Evolutionary conservation across 2,329 filamentous ascomycete species (phyloP), one percentile per base, ranked within the genome.

Genomic region (Cryphonectria japonica): DNA sequence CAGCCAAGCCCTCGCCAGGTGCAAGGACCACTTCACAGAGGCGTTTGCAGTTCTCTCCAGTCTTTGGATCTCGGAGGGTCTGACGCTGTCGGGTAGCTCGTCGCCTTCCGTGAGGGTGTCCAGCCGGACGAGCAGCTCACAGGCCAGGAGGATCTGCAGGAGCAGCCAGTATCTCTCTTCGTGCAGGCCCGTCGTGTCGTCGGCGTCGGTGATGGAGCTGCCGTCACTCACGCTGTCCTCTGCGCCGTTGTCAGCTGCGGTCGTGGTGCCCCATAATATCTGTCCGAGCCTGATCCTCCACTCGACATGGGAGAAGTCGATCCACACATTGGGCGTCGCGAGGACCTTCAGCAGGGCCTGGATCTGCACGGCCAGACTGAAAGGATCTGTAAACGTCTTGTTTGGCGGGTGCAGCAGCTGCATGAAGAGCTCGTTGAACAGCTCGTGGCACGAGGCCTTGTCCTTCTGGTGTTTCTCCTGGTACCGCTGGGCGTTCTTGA

Each of bases 201-300:
- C 82, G 29, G 82, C 83, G 71, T 88, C 85, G 65, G 83, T 82
- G 63, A 86, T 83, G 14, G 83, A 82, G n/a, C 85, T 82, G 32
- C 84, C 84, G 71, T 88, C 87, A 60, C 85, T 84, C n/a, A 85
- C 74, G 63, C 85, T 83, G 73, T 88, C 86, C 59, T 86, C 85
- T 62, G 85, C 85, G 63, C 85, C 83, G 73, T 87, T 86, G 46
- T 86, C 85, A 37, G 84, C 77, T 7, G 83, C 80, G 22, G 83
- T 81, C 19, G 83, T 80, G 22, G 83, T 81, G 22, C 86, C 89
- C 91, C 91, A 94, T 2, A 94, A 80, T 59, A 93, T 85, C 79
- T 93, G 91, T 8, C 92, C 92, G 1, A 94, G 83, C 16, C 91
- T 85, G 71, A 94, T 91, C 52, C 92, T 86, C 91, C 91, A 93